Base-by-base conservation (phyloP, 2,329 filamentous ascomycete species). In the Sporothrix variecibatus region DNA sequence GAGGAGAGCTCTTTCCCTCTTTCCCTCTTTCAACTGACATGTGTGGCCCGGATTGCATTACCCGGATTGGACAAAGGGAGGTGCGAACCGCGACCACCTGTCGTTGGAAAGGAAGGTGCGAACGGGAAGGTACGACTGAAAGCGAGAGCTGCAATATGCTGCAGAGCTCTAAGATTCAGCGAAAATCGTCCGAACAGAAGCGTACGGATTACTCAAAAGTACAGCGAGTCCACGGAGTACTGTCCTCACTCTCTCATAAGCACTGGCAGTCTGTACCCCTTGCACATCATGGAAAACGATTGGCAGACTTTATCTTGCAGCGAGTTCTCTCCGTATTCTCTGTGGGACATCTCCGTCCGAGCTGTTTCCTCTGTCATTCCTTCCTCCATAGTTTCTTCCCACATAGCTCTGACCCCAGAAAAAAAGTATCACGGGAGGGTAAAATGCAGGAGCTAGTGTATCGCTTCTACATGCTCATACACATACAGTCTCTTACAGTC, bases 281-380 rank as follows among this genome's bases (percentile, higher is more conserved):
- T 31, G 64, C 56, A 58, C 46, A 23, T 9, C 34, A 60, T 43
- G 69, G 69, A 71, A 71, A 71, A 71, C 34, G 69, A 60, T 51
- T 71, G 69, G 69, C 69, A 71, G 69, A 71, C 69, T 9, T 60
- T 71, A 26, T 70, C 67, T 70, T 49, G 40, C 9, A 8, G 12
- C 40, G 40, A 43, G 40, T 12, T 38, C n/a, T 40, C n/a, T 46
- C 38, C n/a, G 62, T 38, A 23, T 23, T 4, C 3, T 40, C 28
- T 62, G 62, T 46, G 40, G 62, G 26, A 15, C 23, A 46, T 17
- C 60, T 64, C 62, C 62, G 62, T 67, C 38, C 62, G 23, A 53
- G 49, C n/a, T 51, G 17, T 51, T 43, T 53, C 23, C 23, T 26
- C 9, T 53, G 20, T 4, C 3, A 9, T n/a, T 51, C 49, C 20